Base-by-base conservation (phyloP, 768 basidiomycete genomes). In the Rhodotorula taiwanensis region DNA sequence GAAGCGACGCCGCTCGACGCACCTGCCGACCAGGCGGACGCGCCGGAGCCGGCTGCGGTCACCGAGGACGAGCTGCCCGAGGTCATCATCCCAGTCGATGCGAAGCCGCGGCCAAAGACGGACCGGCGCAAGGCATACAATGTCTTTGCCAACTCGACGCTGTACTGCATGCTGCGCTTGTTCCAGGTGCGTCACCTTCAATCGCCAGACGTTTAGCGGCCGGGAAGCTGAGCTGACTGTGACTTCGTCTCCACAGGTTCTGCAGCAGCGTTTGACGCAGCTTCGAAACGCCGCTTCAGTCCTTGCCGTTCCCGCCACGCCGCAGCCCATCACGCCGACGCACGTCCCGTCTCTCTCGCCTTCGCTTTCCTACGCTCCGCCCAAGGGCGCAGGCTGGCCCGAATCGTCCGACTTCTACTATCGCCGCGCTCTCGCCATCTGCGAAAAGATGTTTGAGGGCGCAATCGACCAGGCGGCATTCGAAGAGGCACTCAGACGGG, bases 401-500 rank as follows among this genome's bases (percentile, higher is more conserved):
- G 41, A 58, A 3, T 16, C 82, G 16, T 80, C 83, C 8, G 81
- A 81, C 33, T 83, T 87, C 69, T 86, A 89, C 64, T 98, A 98
- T 77, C 79, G 84, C 78, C 91, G 93, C 72, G 81, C 94, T 55
- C 79, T 98, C 39, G 88, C 86, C 61, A 86, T 89, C 15, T 90
- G 89, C 75, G 94, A 98, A 76, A 89, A 88, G 79, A 76, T 94
- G 45, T 97, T 98, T 74, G 91, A 91, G 71, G 86, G 83, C 66
- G 93, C 98, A 73, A 80, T 98, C 63, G 95, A 98, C 75, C 88
- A 86, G 73, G 78, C 81, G n/a, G 83, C 85, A 27, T 98, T 92
- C 72, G 94, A 98, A 75, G 95, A 98, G 75, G 89, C 90, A 72
- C 84, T 97, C 84, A 79, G 95, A 67, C 89, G 89, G 83, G 88